Conservation (phyloP, 495 filamentous ascomycete genomes). For the Aspergillus bridgeri region DNA sequence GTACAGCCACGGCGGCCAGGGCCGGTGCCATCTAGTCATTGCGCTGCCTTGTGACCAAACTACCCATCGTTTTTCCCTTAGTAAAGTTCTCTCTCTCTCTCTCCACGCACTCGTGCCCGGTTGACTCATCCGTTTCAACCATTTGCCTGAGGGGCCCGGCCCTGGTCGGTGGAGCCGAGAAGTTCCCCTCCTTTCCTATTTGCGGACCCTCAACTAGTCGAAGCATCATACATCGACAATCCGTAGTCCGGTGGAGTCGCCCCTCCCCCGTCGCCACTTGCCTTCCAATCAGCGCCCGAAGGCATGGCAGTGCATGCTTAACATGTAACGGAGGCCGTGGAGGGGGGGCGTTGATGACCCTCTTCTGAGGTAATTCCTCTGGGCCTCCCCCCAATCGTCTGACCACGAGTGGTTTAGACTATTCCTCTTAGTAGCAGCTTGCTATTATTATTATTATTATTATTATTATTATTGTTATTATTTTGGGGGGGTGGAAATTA, state of each 20-base stretch:
- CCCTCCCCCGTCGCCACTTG: background rate
- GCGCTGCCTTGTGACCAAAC: no score
- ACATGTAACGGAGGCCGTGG: slow-evolving; percentile 5
- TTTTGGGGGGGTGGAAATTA: background rate
- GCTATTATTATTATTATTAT: slow-evolving; percentile 6
- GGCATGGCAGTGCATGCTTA: slow-evolving; percentile 3
- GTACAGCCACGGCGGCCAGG: no score
- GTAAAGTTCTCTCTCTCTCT: background rate
- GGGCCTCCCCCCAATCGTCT: background rate
- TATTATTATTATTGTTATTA: slow-evolving; percentile 1
- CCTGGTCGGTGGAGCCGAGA: slow-evolving; percentile 4
- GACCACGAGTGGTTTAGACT: slow-evolving; percentile 8
- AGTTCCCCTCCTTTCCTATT: slow-evolving; percentile 18
- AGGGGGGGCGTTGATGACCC: background rate
- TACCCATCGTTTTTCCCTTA: background rate
- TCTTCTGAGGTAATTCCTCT: slow-evolving; percentile 1
- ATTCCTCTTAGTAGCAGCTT: background rate
- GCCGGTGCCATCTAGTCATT: no score
- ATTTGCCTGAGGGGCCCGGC: background rate
- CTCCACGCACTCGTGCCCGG: slow-evolving; percentile 1
- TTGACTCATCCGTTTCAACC: slow-evolving; percentile 6
- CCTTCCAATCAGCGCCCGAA: background rate
- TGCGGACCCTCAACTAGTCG: slow-evolving; percentile 18
- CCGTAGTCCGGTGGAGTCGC: slow-evolving; percentile 7
- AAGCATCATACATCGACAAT: slow-evolving; percentile 23